A percentile compares a stretch with the other conserved stretches of the same genome.
These are phyloP conservation scores for Neodidymelliopsis sp. DNA, from an alignment of 2,329 filamentous ascomycete species.

Conservation along the genomic window DNA sequence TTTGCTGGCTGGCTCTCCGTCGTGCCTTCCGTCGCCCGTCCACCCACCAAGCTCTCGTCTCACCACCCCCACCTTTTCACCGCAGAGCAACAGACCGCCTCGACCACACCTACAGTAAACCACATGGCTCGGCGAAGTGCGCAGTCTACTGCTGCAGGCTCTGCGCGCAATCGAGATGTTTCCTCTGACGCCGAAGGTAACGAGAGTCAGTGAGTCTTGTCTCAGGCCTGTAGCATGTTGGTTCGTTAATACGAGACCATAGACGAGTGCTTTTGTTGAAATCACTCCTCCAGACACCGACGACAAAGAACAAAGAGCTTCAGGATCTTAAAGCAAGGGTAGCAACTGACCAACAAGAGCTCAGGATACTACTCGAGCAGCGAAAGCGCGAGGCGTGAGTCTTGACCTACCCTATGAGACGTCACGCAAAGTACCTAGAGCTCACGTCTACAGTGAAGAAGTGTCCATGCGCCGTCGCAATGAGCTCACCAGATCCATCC, in stretches of 20 bases:
- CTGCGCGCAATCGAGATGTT: conserved; percentile 7
- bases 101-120: neutral
- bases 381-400: conserved; percentile 33
- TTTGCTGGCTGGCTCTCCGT: neutral
- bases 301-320: conserved; percentile 30
- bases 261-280: conserved; percentile 33
- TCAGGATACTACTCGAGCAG: conserved; percentile 30
- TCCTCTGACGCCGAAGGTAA: conserved; percentile 21
- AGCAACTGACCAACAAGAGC: conserved; percentile 21
- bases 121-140: conserved; percentile 28
- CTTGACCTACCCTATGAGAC: neutral
- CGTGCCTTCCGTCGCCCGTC: conserved; percentile 3
- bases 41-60: conserved; percentile 3
- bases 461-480: conserved; percentile 25
- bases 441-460: conserved; percentile 23
- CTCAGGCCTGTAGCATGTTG: neutral
- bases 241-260: conserved; percentile 2
- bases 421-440: neutral
- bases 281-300: conserved; percentile 29
- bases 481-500: conserved; percentile 30
- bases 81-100: neutral
- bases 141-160: neutral
- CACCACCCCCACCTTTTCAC: neutral
- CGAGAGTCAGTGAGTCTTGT: conserved; percentile 36
- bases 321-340: conserved; percentile 31